These are phyloP conservation scores for Moesziomyces sp. DNA, from an alignment of 1,284 basidiomycete species.

Conservation along the genomic window DNA sequence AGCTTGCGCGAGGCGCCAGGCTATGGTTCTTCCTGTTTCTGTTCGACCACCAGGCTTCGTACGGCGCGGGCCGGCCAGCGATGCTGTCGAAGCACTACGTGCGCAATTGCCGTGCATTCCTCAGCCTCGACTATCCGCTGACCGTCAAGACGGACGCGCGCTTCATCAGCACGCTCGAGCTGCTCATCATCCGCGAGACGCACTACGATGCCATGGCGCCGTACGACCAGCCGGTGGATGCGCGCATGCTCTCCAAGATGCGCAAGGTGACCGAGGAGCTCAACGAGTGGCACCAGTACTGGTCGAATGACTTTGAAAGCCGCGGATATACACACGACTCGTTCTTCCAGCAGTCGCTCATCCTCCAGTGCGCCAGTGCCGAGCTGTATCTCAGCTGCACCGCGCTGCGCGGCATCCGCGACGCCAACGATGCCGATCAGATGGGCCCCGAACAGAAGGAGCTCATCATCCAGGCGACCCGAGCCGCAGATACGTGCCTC, in stretches of 20 bases:
- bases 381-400: constrained; percentile 94
- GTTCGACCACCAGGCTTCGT: constrained; percentile 84
- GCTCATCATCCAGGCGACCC: constrained; percentile 91
- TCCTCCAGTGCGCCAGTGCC: constrained; percentile 86
- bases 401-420: constrained; percentile 77
- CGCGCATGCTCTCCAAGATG: constrained; percentile 84
- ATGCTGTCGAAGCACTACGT: constrained; percentile 83
- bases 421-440: constrained; percentile 83
- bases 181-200: constrained; percentile 87
- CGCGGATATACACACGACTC: constrained; percentile 84
- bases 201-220: constrained; percentile 83
- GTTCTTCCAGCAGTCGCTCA: constrained; percentile 83
- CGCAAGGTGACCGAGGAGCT: constrained; percentile 83
- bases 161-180: constrained; percentile 84
- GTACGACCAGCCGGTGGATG: constrained; percentile 84
- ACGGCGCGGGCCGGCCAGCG: constrained; percentile 88
- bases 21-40: constrained; percentile 94
- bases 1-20: constrained; percentile 71
- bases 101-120: constrained; percentile 83
- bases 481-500: constrained; percentile 85
- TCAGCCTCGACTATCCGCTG: constrained; percentile 83
- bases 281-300: constrained; percentile 88
- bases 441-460: constrained; percentile 93
- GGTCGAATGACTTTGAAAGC: constrained; percentile 79
- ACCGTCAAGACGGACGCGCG: constrained; percentile 87